A percentile compares a stretch with the other conserved stretches of the same genome.
These are phyloP conservation scores for Curvularia lunata DNA, from an alignment of 2,329 filamentous ascomycete species.

Conservation along the genomic window DNA sequence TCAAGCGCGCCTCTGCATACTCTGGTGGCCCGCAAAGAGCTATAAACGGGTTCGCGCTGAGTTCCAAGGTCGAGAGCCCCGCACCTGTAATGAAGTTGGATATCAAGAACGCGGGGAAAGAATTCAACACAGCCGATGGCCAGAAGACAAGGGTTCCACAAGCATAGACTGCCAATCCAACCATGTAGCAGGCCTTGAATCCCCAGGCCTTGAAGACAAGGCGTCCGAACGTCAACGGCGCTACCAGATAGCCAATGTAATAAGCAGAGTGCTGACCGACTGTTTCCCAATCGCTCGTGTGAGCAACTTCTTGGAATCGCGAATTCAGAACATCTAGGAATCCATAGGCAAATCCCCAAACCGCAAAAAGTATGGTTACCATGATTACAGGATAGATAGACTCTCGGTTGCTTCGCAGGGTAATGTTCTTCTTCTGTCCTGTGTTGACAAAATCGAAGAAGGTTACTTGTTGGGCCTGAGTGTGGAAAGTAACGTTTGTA, in stretches of 20 bases:
- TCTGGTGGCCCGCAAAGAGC: conserved; percentile 66
- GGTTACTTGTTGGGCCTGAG: conserved; percentile 47
- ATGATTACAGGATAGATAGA: conserved; percentile 74
- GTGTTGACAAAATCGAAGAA: conserved; percentile 83
- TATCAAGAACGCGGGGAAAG: conserved; percentile 65
- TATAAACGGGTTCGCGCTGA: conserved; percentile 68
- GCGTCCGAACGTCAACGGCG: conserved; percentile 70
- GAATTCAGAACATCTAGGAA: conserved; percentile 81
- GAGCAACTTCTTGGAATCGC: conserved; percentile 67
- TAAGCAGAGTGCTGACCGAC: conserved; percentile 73
- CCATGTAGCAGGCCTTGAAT: conserved; percentile 67
- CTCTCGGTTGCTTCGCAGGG: conserved; percentile 67
- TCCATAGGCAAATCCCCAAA: conserved; percentile 92
- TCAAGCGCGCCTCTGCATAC: conserved; percentile 65
- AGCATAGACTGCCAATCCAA: conserved; percentile 67
- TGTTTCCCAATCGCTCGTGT: conserved; percentile 67
- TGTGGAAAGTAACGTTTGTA: conserved; percentile 40
- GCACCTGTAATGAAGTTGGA: conserved; percentile 69
- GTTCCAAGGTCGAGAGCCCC: conserved; percentile 66
- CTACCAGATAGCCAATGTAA: conserved; percentile 74
- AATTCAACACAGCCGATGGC: conserved; percentile 68
- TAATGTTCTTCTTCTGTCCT: conserved; percentile 70
- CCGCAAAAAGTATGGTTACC: conserved; percentile 81
- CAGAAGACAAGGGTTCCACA: conserved; percentile 67
- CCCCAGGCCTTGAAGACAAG: conserved; percentile 64